Evolutionary conservation across 1,284 basidiomycete genomes (phyloP).

Genomic region (Chalciporus piperatoides): DNA sequence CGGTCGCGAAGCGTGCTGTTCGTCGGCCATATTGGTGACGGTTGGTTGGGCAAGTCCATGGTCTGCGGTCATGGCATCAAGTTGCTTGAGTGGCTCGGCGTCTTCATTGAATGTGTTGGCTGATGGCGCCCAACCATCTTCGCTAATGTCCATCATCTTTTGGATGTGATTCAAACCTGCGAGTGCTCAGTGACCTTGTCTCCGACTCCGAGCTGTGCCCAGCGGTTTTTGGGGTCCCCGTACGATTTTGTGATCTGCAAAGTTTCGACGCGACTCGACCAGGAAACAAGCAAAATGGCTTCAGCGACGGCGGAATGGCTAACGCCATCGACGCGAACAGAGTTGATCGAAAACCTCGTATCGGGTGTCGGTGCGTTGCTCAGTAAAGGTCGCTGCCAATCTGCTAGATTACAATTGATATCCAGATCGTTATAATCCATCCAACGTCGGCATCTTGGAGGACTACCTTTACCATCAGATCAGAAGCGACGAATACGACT

Average conservation of each 20-base stretch:
- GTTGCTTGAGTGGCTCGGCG: constrained; percentile 6
- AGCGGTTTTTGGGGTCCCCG: constrained; percentile 2
- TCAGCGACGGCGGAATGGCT: constrained; percentile 58
- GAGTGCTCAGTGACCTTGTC: background rate
- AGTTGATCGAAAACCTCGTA: constrained; percentile 86
- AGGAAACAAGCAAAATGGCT: constrained; percentile 24
- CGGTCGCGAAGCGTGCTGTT: constrained; percentile 2
- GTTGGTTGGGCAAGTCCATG: background rate
- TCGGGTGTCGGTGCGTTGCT: constrained; percentile 79
- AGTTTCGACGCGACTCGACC: constrained; percentile 1
- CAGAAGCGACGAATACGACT: constrained; percentile 86
- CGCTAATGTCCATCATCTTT: constrained; percentile 21
- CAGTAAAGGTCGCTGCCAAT: constrained; percentile 3
- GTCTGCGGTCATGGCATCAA: constrained; percentile 12
- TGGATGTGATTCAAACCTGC: background rate
- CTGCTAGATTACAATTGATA: constrained; percentile 7
- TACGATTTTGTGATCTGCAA: background rate
- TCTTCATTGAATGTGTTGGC: background rate
- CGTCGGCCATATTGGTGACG: background rate
- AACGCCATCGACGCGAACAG: constrained; percentile 70
- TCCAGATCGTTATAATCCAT: constrained; percentile 92
- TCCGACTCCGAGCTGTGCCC: background rate
- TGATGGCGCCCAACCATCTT: constrained; percentile 4
- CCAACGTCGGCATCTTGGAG: constrained; percentile 88
- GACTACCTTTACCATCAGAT: constrained; percentile 95